Percentiles rank a stretch among this genome's conserved stretches.
Conservation (phyloP, 768 basidiomycete species). For the Boletus coccyginus region DNA sequence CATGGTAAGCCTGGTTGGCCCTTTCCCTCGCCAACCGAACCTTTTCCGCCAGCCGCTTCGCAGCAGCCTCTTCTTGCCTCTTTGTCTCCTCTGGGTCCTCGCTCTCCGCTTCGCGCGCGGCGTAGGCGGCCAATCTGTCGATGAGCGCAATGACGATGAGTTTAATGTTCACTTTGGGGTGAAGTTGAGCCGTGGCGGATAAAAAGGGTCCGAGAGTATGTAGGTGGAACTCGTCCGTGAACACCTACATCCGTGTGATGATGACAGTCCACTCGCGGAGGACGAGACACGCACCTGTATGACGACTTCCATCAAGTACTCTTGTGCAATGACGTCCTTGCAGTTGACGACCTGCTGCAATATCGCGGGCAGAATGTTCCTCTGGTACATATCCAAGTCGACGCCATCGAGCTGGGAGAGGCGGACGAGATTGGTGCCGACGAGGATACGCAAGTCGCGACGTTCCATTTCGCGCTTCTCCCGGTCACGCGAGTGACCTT, state of each 20-base stretch:
- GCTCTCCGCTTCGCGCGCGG: conserved; percentile 94
- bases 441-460: conserved; percentile 90
- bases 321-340: conserved; percentile 98
- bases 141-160: conserved; percentile 97
- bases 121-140: conserved; percentile 92
- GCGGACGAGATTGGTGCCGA: conserved; percentile 96
- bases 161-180: conserved; percentile 98
- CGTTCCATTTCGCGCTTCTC: conserved; percentile 98
- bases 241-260: conserved; percentile 57
- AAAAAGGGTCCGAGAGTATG: conserved; percentile 96
- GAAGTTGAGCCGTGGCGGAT: conserved; percentile 91
- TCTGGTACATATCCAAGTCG: conserved; percentile 88
- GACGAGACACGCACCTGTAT: conserved; percentile 72
- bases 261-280: neutral
- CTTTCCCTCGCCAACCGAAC: conserved; percentile 72
- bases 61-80: conserved; percentile 89
- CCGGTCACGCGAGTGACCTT: conserved; percentile 94
- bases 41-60: conserved; percentile 81
- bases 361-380: conserved; percentile 84
- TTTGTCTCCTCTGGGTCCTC: conserved; percentile 96
- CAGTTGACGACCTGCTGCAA: conserved; percentile 98
- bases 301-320: conserved; percentile 99
- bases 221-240: conserved; percentile 97
- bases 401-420: conserved; percentile 95
- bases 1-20: conserved; percentile 50